Evolutionary conservation across 352 stramenopile genomes (phyloP).

Genomic region (Globisporangium nodosum): DNA sequence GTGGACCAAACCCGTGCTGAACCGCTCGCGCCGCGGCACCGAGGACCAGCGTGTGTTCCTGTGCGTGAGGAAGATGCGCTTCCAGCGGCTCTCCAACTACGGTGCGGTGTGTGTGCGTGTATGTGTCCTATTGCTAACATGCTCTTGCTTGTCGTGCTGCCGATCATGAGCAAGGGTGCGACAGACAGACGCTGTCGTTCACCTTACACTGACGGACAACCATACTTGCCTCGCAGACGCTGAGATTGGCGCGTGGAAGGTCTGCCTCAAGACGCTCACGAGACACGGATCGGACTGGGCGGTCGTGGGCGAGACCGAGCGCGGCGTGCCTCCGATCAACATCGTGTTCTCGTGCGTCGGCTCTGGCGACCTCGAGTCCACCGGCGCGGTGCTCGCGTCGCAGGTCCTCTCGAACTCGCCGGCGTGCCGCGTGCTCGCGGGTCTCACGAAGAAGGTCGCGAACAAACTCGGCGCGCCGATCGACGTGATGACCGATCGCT

Average conservation of each 20-base stretch:
- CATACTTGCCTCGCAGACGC: constrained; percentile 24
- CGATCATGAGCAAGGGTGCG: too few relatives aligned
- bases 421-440: constrained; percentile 63
- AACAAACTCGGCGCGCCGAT: constrained; percentile 74
- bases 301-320: constrained; percentile 55
- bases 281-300: constrained; percentile 71
- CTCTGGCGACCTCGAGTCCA: constrained; percentile 38
- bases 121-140: too few relatives aligned
- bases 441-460: constrained; percentile 79
- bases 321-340: constrained; percentile 55
- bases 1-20: constrained; percentile 73
- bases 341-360: constrained; percentile 48
- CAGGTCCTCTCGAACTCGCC: constrained; percentile 70
- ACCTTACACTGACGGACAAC: background rate
- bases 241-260: constrained; percentile 52
- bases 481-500: constrained; percentile 84
- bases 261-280: constrained; percentile 63
- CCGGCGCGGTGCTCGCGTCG: constrained; percentile 23
- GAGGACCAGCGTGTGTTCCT: constrained; percentile 73
- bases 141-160: background rate
- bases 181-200: too few relatives aligned
- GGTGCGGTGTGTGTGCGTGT: constrained; percentile 21
- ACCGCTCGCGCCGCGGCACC: constrained; percentile 63
- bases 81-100: constrained; percentile 70
- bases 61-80: constrained; percentile 46